phyloP scores from a whole-genome alignment of 169 alveolate species.

The Cyclospora cayetanensis region DNA sequence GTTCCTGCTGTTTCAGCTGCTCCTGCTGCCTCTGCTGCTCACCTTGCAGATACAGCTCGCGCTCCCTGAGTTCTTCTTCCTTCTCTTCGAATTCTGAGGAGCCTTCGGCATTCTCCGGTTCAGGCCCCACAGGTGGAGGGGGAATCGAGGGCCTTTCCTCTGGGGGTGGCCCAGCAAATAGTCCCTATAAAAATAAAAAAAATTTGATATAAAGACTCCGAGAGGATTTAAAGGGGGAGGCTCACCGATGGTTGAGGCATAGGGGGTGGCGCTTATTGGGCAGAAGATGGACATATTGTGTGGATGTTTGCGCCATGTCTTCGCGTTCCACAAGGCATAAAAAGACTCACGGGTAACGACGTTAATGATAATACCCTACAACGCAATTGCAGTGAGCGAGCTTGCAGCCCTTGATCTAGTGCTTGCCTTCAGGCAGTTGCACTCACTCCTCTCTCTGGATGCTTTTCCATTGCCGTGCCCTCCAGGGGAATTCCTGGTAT shows the following conservation, averaged over 20 bases:
- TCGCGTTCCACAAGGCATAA: background rate
- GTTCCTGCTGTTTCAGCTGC: conserved; percentile 14
- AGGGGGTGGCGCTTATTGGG: background rate
- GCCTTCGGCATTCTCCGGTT: background rate
- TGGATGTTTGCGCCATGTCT: background rate
- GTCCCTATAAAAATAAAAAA: too few relatives aligned
- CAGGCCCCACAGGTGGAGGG: conserved; percentile 19
- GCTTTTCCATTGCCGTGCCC: background rate
- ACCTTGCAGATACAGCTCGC: conserved; percentile 1
- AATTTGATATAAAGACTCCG: background rate
- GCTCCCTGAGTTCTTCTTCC: background rate
- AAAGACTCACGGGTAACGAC: background rate
- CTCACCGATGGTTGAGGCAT: background rate
- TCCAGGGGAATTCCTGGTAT: background rate
- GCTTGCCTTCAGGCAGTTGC: background rate
- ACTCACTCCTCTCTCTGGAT: background rate
- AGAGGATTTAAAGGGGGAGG: background rate
- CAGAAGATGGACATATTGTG: too few relatives aligned
- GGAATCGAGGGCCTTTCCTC: background rate
- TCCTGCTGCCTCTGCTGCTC: background rate
- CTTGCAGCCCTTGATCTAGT: too few relatives aligned
- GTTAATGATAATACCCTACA: background rate
- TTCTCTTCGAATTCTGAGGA: background rate
- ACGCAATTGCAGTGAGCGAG: background rate
- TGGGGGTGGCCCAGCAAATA: background rate